These are phyloP conservation scores for Lyophyllum semitale DNA, from an alignment of 768 basidiomycete genomes.

Conservation along the genomic window DNA sequence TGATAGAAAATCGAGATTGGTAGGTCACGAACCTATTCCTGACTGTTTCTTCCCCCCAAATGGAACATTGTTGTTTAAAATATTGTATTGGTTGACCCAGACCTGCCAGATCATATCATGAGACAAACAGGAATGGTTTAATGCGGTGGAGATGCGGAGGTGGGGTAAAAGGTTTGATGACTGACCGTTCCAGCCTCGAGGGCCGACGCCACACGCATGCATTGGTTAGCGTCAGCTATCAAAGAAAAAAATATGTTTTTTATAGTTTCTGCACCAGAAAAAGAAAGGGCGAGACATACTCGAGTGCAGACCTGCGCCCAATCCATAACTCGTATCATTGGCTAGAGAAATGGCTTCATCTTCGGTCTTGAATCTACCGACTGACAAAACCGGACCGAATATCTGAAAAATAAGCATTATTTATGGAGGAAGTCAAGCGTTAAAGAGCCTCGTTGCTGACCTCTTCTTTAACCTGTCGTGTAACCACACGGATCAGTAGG, in stretches of 20 bases:
- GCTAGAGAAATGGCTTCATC: conserved; percentile 83
- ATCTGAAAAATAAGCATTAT: conserved; percentile 50
- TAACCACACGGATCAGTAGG: conserved; percentile 1
- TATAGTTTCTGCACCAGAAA: not conserved
- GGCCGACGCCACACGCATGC: conserved; percentile 83
- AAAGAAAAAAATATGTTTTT: conserved; percentile 12
- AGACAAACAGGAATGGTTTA: not conserved
- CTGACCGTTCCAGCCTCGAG: conserved; percentile 88
- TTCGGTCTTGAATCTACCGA: conserved; percentile 84
- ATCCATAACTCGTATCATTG: conserved; percentile 87
- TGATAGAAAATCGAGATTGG: not conserved
- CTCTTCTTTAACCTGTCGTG: conserved; percentile 67
- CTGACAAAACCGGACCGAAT: conserved; percentile 90
- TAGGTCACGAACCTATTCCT: conserved; percentile 65
- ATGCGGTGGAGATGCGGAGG: conserved; percentile 3
- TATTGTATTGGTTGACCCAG: conserved; percentile 91
- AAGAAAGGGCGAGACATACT: conserved; percentile 46
- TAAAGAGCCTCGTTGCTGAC: conserved; percentile 29
- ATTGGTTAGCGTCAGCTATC: conserved; percentile 79
- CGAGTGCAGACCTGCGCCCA: conserved; percentile 90
- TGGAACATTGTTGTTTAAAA: conserved; percentile 85
- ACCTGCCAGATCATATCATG: conserved; percentile 44
- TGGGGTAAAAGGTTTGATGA: conserved; percentile 12
- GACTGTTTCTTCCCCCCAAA: conserved; percentile 96
- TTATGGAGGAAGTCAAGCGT: not conserved